Evolutionary conservation across 345 rosid species (phyloP).

Genomic region (Pugionium cornutum): DNA sequence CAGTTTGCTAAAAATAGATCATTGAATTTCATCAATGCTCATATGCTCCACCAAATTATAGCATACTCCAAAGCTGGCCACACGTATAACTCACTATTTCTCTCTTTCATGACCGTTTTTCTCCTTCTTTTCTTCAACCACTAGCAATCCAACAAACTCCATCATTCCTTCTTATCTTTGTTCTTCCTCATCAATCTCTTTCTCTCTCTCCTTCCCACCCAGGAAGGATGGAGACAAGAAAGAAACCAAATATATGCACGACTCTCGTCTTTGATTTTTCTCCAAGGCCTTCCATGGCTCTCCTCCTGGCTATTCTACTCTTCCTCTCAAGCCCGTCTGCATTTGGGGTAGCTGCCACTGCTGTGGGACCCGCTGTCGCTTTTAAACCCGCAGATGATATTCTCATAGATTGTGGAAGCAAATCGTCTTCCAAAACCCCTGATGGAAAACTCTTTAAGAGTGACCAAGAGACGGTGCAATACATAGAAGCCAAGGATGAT

Average conservation of each 20-base stretch:
- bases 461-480: slow-evolving; percentile 53
- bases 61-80: slow-evolving; percentile 29
- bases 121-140: slow-evolving; percentile 44
- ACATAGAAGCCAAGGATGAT: slow-evolving; percentile 51
- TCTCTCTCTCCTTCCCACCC: slow-evolving; percentile 43
- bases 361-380: slow-evolving; percentile 22
- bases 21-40: slow-evolving; percentile 31
- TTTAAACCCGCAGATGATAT: slow-evolving; percentile 57
- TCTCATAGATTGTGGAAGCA: slow-evolving; percentile 66
- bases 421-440: slow-evolving; percentile 44
- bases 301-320: slow-evolving; percentile 52
- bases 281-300: slow-evolving; percentile 38
- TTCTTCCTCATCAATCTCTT: slow-evolving; percentile 34
- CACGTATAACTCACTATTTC: slow-evolving; percentile 38
- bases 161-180: slow-evolving; percentile 37
- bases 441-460: slow-evolving; percentile 66
- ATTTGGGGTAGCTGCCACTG: slow-evolving; percentile 19
- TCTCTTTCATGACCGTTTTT: slow-evolving; percentile 42
- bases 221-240: slow-evolving; percentile 48
- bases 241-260: slow-evolving; percentile 31
- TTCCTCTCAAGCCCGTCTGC: slow-evolving; percentile 33
- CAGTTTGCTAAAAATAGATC: slow-evolving; percentile 33
- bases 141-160: slow-evolving; percentile 38
- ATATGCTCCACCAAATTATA: slow-evolving; percentile 37
- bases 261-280: slow-evolving; percentile 40